Evolutionary conservation across 2,329 filamentous ascomycete genomes (phyloP).

Genomic region (Fonsecaea monophora): DNA sequence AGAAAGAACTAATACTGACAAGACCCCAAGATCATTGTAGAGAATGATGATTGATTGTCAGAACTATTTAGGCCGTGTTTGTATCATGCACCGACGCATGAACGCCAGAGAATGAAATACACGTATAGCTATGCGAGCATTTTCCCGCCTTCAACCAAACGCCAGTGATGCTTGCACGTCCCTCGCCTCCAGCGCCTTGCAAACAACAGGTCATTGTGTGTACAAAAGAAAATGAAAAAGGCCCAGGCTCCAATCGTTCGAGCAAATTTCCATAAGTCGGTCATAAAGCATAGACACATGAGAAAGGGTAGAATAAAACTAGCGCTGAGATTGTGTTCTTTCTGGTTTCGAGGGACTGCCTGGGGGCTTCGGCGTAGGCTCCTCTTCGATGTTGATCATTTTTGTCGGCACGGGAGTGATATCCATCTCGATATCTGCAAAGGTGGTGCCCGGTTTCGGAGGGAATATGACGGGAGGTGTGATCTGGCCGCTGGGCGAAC

Average conservation of each 20-base stretch:
- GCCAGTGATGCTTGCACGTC: conserved; percentile 12
- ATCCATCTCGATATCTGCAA: conserved; percentile 49
- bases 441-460: conserved; percentile 50
- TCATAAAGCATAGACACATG: conserved; percentile 34
- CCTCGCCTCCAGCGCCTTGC: conserved; percentile 37
- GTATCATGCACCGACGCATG: not conserved
- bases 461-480: conserved; percentile 62
- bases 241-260: conserved; percentile 23
- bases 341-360: conserved; percentile 25
- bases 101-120: conserved; percentile 21
- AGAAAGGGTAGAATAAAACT: conserved; percentile 25
- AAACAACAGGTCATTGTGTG: conserved; percentile 32
- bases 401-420: conserved; percentile 37
- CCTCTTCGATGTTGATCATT: conserved; percentile 35
- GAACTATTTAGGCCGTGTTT: conserved; percentile 16
- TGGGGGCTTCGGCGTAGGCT: conserved; percentile 34
- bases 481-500: conserved; percentile 45
- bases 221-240: conserved; percentile 31
- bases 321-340: conserved; percentile 13
- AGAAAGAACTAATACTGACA: too few species aligned
- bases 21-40: not conserved
- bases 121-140: conserved; percentile 8
- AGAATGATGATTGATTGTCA: conserved; percentile 3
- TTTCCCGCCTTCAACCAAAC: conserved; percentile 12
- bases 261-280: conserved; percentile 29